phyloP scores from a whole-genome alignment of 2,329 filamentous ascomycete species.

The Hysterium pulicare region DNA sequence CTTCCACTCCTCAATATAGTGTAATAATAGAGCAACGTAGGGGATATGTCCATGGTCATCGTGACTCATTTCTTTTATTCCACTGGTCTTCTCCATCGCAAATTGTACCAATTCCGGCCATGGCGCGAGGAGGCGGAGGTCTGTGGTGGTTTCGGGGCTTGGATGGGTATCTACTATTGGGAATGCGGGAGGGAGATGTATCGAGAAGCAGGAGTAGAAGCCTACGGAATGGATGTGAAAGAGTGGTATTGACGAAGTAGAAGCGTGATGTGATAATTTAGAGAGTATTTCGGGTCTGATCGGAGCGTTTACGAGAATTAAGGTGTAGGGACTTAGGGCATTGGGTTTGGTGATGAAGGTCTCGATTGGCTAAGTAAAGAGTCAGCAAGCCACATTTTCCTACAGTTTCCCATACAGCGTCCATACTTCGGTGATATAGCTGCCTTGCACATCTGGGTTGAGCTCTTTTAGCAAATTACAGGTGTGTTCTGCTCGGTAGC shows the following conservation, averaged over 20 bases:
- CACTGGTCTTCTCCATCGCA: constrained; percentile 60
- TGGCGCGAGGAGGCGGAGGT: constrained; percentile 77
- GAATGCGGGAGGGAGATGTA: constrained; percentile 73
- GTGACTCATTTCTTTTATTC: constrained; percentile 67
- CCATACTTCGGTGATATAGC: constrained; percentile 59
- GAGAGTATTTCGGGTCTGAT: constrained; percentile 52
- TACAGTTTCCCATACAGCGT: background rate
- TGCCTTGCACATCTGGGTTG: constrained; percentile 85
- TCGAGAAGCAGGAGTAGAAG: constrained; percentile 86
- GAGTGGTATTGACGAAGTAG: constrained; percentile 64
- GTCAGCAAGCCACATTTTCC: constrained; percentile 9
- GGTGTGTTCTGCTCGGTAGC: constrained; percentile 73
- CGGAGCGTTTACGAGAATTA: constrained; percentile 61
- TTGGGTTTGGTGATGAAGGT: constrained; percentile 42
- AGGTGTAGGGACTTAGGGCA: constrained; percentile 50
- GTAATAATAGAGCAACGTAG: constrained; percentile 76
- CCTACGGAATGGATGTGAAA: constrained; percentile 85
- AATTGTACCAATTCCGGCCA: constrained; percentile 79
- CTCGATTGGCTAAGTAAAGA: constrained; percentile 38
- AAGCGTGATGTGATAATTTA: constrained; percentile 49
- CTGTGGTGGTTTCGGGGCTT: constrained; percentile 77
- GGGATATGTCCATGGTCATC: constrained; percentile 91
- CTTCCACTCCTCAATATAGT: constrained; percentile 83
- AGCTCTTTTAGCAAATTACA: constrained; percentile 77
- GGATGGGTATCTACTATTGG: constrained; percentile 96